Evolutionary conservation across 106 monocot genomes (phyloP), one percentile per base, ranked within the genome.

Genomic region (Dioscorea dumetorum): DNA sequence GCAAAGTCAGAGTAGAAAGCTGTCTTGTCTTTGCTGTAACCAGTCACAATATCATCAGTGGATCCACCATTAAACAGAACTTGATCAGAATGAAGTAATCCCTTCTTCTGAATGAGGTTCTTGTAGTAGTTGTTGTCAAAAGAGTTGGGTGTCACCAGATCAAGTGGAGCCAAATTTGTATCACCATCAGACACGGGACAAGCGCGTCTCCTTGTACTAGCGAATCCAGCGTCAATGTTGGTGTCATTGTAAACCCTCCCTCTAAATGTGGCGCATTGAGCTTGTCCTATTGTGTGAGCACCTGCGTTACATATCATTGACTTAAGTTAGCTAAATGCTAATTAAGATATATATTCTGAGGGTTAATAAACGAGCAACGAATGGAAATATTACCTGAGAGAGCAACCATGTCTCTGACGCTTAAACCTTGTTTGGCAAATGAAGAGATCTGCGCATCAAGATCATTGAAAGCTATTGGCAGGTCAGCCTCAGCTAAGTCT

Each of bases 181-280:
- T 67, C 72, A 20, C 72, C 50, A 33, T 56, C 54, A 4, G 50
- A 21, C 11, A 15, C 35, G 32, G 64, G 60, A 60, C 78, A 78
- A 32, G n/a, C 68, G 9, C 57, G 4, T 63, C 54, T 34, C 64
- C 22, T 58, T 0, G 12, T 16, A 0, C 31, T 34, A 18, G 76
- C 73, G 11, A 84, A 79, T 23, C 50, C 23, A 12, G 62, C 0
- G 32, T 79, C 66, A 18, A 84, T 73, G 63, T 49, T 57, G 33
- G 58, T 68, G 10, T 84, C 84, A 53, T 75, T 79, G 79, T 79
- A 79, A 28, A 84, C 76, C 41, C 53, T 58, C 3, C 7, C 21
- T 2, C 76, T 48, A 69, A 79, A 84, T 5, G 7, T 50, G 6
- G 62, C 12, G 61, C 83, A 83, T 49, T 54, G 58, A 6, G 83